Evolutionary conservation across 768 basidiomycete genomes (phyloP), one percentile per base, ranked within the genome.

Genomic region (Russula dissimulans): DNA sequence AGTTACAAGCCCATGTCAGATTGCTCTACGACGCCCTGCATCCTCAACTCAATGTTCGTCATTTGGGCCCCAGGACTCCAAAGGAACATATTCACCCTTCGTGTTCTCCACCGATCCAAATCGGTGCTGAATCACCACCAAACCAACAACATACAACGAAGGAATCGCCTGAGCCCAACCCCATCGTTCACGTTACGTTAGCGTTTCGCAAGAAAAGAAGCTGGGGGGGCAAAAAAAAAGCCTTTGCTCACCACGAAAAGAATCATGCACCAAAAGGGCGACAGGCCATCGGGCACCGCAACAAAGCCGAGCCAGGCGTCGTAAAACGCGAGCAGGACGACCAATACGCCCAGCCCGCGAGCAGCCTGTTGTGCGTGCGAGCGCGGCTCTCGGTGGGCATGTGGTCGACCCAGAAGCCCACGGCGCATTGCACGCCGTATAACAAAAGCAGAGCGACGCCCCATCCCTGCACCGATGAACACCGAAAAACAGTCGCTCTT

Each of bases 271-370:
- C 60, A 61, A 10, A 32, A 26, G 18, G 41, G 45, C 7, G 45
- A 26, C 5, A 2, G 22, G 22, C 45, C 18, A 9, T 36, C 31
- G 17, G 56, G 56, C 0, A 32, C 60, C 3, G 45, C 56, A 26
- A 12, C 39, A 39, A 61, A 42, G 39, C 60, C 60, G 10, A 61
- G 50, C 60, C 56, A 61, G 18, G 60, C 14, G 5, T 41, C 55
- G 7, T 53, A 57, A 32, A 52, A 53, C 5, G 56, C 56, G 2
- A 61, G 60, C 22, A 57, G 10, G 49, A 57, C 32, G 45, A 57
- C 48, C 6, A 4, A 41, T 4, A 12, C 39, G 0, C 60, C 60
- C 11, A 61, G 18, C 26, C 44, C 60, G 45, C 29, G 29, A 61
- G 56, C 44, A 61, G 18, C 36, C 14, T 3, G 22, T 18, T 26